These are phyloP conservation scores for Metschnikowia proteae DNA, from an alignment of 805 yeast genomes.

Conservation along the genomic window DNA sequence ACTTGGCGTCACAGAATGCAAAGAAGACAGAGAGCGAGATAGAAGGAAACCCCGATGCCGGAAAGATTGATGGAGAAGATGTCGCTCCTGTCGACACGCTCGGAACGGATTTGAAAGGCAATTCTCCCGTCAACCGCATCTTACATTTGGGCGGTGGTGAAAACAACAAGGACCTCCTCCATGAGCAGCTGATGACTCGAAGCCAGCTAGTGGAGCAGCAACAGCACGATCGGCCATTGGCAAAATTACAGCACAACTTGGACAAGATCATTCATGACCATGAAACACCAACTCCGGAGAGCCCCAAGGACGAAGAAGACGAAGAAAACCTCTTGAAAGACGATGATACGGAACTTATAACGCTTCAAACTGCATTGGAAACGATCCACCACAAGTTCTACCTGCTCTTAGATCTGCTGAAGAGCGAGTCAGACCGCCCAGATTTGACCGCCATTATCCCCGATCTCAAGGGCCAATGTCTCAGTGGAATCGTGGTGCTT, in stretches of 20 bases:
- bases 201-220: conserved; percentile 74
- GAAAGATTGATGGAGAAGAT: not conserved
- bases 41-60: too few relatives aligned
- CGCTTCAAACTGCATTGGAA: conserved; percentile 58
- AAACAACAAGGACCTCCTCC: conserved; percentile 45
- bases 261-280: conserved; percentile 45
- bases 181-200: conserved; percentile 58
- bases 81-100: not conserved
- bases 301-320: conserved; percentile 28
- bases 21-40: too few relatives aligned
- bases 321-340: conserved; percentile 61
- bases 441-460: conserved; percentile 73
- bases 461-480: conserved; percentile 62
- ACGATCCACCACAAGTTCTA: conserved; percentile 69
- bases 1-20: too few relatives aligned
- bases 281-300: conserved; percentile 23
- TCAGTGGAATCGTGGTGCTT: conserved; percentile 64
- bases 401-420: conserved; percentile 7
- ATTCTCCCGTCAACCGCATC: conserved; percentile 47
- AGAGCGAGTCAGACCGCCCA: conserved; percentile 35
- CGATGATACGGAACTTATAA: conserved; percentile 73
- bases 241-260: conserved; percentile 72
- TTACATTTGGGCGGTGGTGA: conserved; percentile 49
- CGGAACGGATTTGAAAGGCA: not conserved
- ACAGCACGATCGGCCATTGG: conserved; percentile 78